phyloP scores from a whole-genome alignment of 495 filamentous ascomycete species.

The Corynascus novoguineensis region DNA sequence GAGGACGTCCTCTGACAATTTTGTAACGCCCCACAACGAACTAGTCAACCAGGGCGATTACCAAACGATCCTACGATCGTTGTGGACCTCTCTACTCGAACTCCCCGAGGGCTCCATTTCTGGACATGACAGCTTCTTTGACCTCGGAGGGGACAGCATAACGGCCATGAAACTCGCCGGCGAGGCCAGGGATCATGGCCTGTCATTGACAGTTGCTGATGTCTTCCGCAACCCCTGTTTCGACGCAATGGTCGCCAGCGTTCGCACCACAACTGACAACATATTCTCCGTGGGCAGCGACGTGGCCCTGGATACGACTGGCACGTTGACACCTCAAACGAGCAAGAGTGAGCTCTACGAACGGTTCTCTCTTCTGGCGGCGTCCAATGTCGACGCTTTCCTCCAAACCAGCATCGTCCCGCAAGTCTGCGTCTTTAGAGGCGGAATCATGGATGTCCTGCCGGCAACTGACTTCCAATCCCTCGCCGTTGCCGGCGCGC shows the following conservation, averaged over 20 bases:
- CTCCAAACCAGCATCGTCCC: slow-evolving; percentile 50
- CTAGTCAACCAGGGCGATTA: background rate
- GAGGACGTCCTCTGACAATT: slow-evolving; percentile 2
- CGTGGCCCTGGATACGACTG: background rate
- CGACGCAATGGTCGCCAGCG: slow-evolving; percentile 13
- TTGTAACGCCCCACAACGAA: background rate
- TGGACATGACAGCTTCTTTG: slow-evolving; percentile 51
- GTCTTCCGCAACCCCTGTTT: slow-evolving; percentile 34
- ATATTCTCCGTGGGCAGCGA: background rate
- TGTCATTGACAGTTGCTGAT: slow-evolving; percentile 47
- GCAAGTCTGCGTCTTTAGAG: slow-evolving; percentile 51
- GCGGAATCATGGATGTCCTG: slow-evolving; percentile 47
- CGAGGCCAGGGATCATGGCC: slow-evolving; percentile 43
- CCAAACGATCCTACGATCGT: slow-evolving; percentile 22
- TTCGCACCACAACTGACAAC: background rate
- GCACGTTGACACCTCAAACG: slow-evolving; percentile 3
- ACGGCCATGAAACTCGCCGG: slow-evolving; percentile 59
- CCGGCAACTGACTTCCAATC: slow-evolving; percentile 60
- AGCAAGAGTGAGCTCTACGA: slow-evolving; percentile 31
- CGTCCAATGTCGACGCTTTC: slow-evolving; percentile 43
- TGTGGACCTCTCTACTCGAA: slow-evolving; percentile 27
- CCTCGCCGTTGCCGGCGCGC: slow-evolving; percentile 49
- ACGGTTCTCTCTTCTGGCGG: slow-evolving; percentile 44
- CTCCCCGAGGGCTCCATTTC: slow-evolving; percentile 30
- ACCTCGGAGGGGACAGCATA: slow-evolving; percentile 58